These are phyloP conservation scores for Coprinellus micaceus DNA, from an alignment of 768 basidiomycete genomes.

Conservation along the genomic window DNA sequence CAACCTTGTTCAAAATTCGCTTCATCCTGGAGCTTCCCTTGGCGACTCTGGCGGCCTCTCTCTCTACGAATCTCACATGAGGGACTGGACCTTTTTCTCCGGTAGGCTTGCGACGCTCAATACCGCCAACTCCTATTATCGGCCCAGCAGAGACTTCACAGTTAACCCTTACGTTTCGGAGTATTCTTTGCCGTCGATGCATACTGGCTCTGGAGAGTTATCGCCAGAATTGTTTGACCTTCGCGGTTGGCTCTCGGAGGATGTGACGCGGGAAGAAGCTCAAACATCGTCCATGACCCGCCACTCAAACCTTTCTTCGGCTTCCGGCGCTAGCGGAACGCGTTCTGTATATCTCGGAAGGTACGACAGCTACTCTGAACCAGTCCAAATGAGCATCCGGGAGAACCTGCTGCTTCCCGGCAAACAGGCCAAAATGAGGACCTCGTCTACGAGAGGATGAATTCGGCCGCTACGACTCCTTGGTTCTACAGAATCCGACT, in stretches of 20 bases:
- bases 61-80: conserved; percentile 51
- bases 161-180: neutral
- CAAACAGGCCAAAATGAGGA: neutral
- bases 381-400: neutral
- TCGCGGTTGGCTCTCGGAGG: conserved; percentile 29
- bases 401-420: neutral
- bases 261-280: conserved; percentile 13
- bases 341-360: neutral
- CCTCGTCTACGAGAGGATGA: neutral
- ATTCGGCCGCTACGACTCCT: neutral
- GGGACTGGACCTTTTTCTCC: conserved; percentile 39
- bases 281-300: neutral
- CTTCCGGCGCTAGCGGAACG: neutral
- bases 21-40: conserved; percentile 43
- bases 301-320: neutral
- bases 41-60: conserved; percentile 52
- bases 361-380: neutral
- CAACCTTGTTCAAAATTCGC: conserved; percentile 43
- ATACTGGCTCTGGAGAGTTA: neutral
- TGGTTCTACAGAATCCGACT: neutral
- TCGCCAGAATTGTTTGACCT: conserved; percentile 26
- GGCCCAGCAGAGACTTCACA: neutral
- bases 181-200: neutral
- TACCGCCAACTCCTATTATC: neutral
- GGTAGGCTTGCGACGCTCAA: neutral